phyloP scores from a whole-genome alignment of 306 rosid genomes.

The Carpinus viminea region DNA sequence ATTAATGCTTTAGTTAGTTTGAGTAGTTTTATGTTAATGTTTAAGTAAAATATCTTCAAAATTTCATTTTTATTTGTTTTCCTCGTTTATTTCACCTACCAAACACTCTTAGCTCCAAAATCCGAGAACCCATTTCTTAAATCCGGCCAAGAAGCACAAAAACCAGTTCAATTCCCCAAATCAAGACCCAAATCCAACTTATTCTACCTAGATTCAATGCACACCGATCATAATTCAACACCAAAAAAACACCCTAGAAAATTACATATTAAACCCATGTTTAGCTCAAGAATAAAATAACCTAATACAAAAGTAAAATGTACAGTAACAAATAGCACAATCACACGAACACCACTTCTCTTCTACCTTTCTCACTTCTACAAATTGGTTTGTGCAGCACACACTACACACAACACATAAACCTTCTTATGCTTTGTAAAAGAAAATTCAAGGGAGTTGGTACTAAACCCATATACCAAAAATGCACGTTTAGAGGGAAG shows the following conservation, averaged over 20 bases:
- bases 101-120: constrained; percentile 24
- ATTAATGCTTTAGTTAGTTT: no score
- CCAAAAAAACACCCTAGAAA: constrained; percentile 1
- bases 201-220: constrained; percentile 26
- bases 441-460: no score
- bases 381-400: no score
- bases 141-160: constrained; percentile 12
- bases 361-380: no score
- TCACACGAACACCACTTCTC: no score
- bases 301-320: constrained; percentile 7
- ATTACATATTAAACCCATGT: constrained; percentile 14
- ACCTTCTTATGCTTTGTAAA: no score
- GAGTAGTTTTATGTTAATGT: no score
- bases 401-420: no score
- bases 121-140: constrained; percentile 29
- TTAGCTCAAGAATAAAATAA: constrained; percentile 2
- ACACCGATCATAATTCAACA: constrained; percentile 30
- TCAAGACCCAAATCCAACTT: constrained; percentile 23
- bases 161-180: constrained; percentile 39
- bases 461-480: no score
- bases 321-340: constrained; percentile 15
- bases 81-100: constrained; percentile 21
- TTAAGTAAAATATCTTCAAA: background rate
- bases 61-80: constrained; percentile 10
- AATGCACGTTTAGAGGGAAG: no score